Conservation (phyloP, 2,329 filamentous ascomycete genomes). For the Berkeleyomyces basicola region DNA sequence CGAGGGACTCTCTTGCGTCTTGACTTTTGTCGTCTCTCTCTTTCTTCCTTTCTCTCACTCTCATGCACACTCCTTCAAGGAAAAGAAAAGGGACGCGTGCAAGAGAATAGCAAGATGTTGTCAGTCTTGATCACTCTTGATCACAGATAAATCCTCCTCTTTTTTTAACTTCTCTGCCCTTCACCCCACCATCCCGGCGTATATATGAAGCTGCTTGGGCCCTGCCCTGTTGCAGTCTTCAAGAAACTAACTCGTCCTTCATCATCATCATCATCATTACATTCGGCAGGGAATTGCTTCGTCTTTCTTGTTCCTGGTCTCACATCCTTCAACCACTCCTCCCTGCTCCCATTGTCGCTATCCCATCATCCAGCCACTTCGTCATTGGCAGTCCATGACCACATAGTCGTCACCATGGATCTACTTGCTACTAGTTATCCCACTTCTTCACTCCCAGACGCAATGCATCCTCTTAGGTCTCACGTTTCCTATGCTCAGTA, state of each 20-base stretch:
- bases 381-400: background rate
- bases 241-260: background rate
- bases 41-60: background rate
- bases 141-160: background rate
- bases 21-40: background rate
- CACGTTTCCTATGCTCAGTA: background rate
- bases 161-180: background rate
- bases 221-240: too few species aligned
- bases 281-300: too few species aligned
- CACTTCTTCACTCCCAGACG: background rate
- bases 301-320: background rate
- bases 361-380: background rate
- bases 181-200: background rate
- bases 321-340: background rate
- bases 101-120: background rate
- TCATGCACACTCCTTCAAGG: background rate
- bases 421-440: background rate
- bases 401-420: background rate
- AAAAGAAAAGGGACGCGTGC: too few species aligned
- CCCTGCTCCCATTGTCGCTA: background rate
- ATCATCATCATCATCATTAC: too few species aligned
- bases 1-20: background rate
- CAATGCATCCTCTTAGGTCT: background rate
- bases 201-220: background rate
- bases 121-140: background rate